Conservation (phyloP, 805 yeast genomes). For the Yamadazyma paraphyllophila region DNA sequence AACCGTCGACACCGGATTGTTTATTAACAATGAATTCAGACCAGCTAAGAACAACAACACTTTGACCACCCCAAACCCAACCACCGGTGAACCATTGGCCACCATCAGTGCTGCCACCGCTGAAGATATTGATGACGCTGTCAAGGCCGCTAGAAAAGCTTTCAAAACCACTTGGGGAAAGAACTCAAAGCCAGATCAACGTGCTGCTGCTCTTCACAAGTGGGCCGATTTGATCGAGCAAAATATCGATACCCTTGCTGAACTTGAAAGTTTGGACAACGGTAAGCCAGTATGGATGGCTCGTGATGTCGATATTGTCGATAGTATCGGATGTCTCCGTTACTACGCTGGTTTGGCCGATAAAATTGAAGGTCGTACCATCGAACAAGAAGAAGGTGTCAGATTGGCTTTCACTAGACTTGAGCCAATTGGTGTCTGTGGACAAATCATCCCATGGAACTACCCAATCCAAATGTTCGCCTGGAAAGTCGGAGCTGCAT, state of each 20-base stretch:
- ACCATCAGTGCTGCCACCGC: conserved; percentile 50
- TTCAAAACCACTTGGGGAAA: conserved; percentile 46
- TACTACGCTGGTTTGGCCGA: conserved; percentile 78
- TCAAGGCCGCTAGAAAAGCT: conserved; percentile 50
- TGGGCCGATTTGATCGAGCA: conserved; percentile 50
- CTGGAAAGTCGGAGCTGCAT: conserved; percentile 48
- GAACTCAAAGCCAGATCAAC: conserved; percentile 42
- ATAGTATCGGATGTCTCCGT: conserved; percentile 53
- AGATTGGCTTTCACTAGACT: conserved; percentile 35
- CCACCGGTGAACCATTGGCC: conserved; percentile 51
- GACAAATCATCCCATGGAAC: conserved; percentile 53
- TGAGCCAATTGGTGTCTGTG: conserved; percentile 47
- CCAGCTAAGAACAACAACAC: conserved; percentile 32
- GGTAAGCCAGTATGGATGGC: conserved; percentile 57
- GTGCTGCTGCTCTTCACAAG: conserved; percentile 47
- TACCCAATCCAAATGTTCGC: conserved; percentile 50
- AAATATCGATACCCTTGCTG: conserved; percentile 50
- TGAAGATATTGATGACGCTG: conserved; percentile 56
- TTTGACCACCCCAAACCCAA: conserved; percentile 50
- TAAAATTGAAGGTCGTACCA: conserved; percentile 61
- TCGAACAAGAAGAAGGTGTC: conserved; percentile 57
- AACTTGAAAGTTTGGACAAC: conserved; percentile 56
- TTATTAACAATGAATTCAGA: conserved; percentile 53
- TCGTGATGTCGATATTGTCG: conserved; percentile 52
- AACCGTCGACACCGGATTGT: conserved; percentile 34